These are phyloP conservation scores for Aegle marmelos DNA, from an alignment of 345 rosid genomes.

Conservation along the genomic window DNA sequence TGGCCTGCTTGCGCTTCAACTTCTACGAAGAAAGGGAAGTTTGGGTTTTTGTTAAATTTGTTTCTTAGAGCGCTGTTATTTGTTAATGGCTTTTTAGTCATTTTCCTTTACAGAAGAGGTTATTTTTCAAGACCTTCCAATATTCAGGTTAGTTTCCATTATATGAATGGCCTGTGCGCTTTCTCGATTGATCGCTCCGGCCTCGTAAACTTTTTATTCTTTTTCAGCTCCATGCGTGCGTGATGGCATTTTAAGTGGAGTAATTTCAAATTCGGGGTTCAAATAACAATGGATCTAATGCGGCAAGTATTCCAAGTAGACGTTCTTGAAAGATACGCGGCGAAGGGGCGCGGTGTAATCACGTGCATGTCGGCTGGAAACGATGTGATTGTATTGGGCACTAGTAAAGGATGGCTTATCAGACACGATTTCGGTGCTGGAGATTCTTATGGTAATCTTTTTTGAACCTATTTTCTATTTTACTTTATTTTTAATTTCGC, in stretches of 20 bases:
- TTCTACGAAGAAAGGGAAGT: not conserved
- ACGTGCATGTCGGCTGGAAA: conserved; percentile 98
- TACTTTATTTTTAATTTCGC: not conserved
- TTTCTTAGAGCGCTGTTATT: too few species aligned
- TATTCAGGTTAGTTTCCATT: not conserved
- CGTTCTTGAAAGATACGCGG: conserved; percentile 82
- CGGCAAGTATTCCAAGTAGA: conserved; percentile 86
- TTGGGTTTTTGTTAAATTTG: not conserved
- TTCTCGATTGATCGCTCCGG: conserved; percentile 8
- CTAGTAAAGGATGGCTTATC: conserved; percentile 94
- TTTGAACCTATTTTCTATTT: not conserved
- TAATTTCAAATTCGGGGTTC: not conserved
- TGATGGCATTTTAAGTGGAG: not conserved
- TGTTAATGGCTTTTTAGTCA: not conserved
- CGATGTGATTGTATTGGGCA: conserved; percentile 87
- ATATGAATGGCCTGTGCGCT: not conserved
- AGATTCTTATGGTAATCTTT: conserved; percentile 55
- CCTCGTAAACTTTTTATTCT: not conserved
- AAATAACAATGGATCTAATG: conserved; percentile 56
- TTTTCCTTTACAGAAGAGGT: not conserved
- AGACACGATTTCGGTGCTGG: conserved; percentile 89
- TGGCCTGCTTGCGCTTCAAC: not conserved
- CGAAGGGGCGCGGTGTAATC: conserved; percentile 82
- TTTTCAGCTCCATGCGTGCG: not conserved
- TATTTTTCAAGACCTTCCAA: not conserved